phyloP scores from a whole-genome alignment of 2,329 filamentous ascomycete species.

The Fusarium kyushuense region DNA sequence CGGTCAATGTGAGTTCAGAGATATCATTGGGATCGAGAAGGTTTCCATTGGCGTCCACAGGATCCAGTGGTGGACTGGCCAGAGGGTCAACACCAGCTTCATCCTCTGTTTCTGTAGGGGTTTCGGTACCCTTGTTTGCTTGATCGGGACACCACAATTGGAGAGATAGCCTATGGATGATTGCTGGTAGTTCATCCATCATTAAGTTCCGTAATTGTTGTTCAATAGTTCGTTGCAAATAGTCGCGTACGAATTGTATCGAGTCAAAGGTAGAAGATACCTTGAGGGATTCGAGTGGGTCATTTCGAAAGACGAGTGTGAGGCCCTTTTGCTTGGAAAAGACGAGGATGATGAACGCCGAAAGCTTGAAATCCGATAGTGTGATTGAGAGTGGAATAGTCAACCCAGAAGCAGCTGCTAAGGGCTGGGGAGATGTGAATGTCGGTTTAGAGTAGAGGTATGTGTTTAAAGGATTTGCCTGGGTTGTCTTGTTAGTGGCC shows the following conservation, averaged over 20 bases:
- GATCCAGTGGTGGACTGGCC: constrained; percentile 82
- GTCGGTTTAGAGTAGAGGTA: constrained; percentile 90
- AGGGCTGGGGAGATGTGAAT: constrained; percentile 91
- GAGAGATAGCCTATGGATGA: constrained; percentile 92
- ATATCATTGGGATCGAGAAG: constrained; percentile 80
- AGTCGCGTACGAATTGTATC: constrained; percentile 97
- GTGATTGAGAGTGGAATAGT: constrained; percentile 99
- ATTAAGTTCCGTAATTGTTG: constrained; percentile 91
- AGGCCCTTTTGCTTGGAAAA: constrained; percentile 98
- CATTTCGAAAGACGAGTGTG: constrained; percentile 96
- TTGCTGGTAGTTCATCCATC: constrained; percentile 97
- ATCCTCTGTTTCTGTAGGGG: constrained; percentile 62
- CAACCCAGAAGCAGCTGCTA: constrained; percentile 90
- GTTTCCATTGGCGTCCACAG: constrained; percentile 84
- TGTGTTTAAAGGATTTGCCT: constrained; percentile 96
- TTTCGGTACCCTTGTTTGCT: constrained; percentile 60
- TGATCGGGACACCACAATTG: constrained; percentile 92
- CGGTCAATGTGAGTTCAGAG: constrained; percentile 81
- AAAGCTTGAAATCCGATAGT: constrained; percentile 92
- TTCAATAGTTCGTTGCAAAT: constrained; percentile 96
- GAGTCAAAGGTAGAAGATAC: constrained; percentile 99
- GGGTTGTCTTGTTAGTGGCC: constrained; percentile 61
- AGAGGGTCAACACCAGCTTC: constrained; percentile 82
- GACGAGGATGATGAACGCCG: constrained; percentile 96
- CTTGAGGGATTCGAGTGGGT: constrained; percentile 96